Evolutionary conservation across 164 flowering plant species (phyloP).

Genomic region (Pachysandra terminalis): DNA sequence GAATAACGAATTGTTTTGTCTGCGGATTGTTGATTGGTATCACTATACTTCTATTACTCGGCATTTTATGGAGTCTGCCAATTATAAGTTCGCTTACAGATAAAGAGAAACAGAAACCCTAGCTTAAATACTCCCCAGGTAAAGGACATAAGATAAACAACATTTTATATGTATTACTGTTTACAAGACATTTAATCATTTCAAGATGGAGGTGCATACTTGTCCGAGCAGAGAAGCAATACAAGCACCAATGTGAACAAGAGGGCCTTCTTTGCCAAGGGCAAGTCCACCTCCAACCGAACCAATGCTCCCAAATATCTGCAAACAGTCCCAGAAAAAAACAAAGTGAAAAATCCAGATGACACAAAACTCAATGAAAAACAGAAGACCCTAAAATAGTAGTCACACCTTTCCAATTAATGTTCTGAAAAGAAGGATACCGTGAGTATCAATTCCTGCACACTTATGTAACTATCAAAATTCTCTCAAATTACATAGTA

Average conservation of each 20-base stretch:
- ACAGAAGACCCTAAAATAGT: constrained; percentile 1
- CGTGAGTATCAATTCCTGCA: constrained; percentile 90
- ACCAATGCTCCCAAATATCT: constrained; percentile 99
- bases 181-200: neutral
- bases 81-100: too few species aligned
- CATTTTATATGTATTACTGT: neutral
- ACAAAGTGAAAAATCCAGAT: neutral
- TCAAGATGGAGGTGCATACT: constrained; percentile 35
- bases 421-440: constrained; percentile 92
- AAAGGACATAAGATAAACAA: neutral
- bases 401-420: constrained; percentile 82
- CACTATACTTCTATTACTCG: too few species aligned
- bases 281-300: constrained; percentile 99
- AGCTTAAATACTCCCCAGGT: too few species aligned
- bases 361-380: neutral
- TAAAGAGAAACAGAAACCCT: too few species aligned
- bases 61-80: too few species aligned
- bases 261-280: constrained; percentile 98
- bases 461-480: constrained; percentile 15
- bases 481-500: constrained; percentile 5
- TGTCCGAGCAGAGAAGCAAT: constrained; percentile 99
- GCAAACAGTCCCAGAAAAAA: constrained; percentile 4
- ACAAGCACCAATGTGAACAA: constrained; percentile 99
- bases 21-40: too few species aligned
- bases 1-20: too few species aligned